phyloP scores from a whole-genome alignment of 768 basidiomycete species.

The Mycena galopus region DNA sequence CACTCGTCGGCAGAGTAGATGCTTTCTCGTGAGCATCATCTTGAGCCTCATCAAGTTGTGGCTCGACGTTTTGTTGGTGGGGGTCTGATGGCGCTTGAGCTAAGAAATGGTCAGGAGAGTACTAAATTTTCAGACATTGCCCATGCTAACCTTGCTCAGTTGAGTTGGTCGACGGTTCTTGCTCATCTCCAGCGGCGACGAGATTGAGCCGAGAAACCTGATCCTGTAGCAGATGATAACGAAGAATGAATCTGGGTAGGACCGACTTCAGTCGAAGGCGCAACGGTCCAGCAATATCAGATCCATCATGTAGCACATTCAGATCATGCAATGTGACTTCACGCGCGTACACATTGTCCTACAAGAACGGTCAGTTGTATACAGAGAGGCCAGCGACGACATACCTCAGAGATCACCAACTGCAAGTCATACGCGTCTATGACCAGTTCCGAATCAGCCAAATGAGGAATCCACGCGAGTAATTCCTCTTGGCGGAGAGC shows the following conservation, averaged over 20 bases:
- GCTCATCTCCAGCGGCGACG: slow-evolving; percentile 27
- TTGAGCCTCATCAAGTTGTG: slow-evolving; percentile 13
- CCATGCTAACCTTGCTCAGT: slow-evolving; percentile 20
- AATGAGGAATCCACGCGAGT: slow-evolving; percentile 59
- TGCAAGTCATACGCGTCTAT: slow-evolving; percentile 81
- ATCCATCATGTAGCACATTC: slow-evolving; percentile 76
- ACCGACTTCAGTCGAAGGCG: slow-evolving; percentile 65
- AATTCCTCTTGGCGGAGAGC: slow-evolving; percentile 75
- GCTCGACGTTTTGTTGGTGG: slow-evolving; percentile 1
- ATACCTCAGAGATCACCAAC: slow-evolving; percentile 75
- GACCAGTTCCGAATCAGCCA: slow-evolving; percentile 72
- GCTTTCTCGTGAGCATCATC: slow-evolving; percentile 16
- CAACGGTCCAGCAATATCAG: slow-evolving; percentile 71
- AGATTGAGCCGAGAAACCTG: slow-evolving; percentile 55
- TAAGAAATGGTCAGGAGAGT: neutral
- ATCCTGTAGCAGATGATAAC: slow-evolving; percentile 74
- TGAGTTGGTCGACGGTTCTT: slow-evolving; percentile 20
- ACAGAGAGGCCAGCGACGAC: slow-evolving; percentile 19
- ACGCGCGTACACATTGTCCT: slow-evolving; percentile 80
- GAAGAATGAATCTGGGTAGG: slow-evolving; percentile 73
- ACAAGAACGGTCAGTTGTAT: slow-evolving; percentile 17
- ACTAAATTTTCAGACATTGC: neutral
- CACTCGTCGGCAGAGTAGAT: neutral
- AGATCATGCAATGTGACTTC: slow-evolving; percentile 82
- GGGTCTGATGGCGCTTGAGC: slow-evolving; percentile 7